These are phyloP conservation scores for Saccharomyces pastorianus DNA, from an alignment of 1,139 yeast genomes.

Conservation along the genomic window DNA sequence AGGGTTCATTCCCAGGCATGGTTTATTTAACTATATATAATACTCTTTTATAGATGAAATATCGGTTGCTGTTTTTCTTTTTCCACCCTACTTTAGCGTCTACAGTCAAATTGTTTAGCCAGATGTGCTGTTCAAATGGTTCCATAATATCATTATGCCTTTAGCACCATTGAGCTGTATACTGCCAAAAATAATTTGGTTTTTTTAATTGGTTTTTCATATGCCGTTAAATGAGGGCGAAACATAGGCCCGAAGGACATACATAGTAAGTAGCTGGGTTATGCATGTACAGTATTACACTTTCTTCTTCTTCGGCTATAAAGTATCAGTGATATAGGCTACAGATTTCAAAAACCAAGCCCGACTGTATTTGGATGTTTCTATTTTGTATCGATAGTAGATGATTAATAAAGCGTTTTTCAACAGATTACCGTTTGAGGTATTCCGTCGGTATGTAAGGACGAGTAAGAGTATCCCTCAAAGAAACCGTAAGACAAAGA, in stretches of 20 bases:
- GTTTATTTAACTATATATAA: not conserved
- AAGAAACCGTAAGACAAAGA: not conserved
- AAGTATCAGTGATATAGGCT: too few relatives aligned
- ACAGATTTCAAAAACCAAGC: not conserved
- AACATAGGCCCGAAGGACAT: not conserved
- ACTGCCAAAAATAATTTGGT: not conserved
- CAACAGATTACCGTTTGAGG: conserved; percentile 1
- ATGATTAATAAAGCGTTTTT: not conserved
- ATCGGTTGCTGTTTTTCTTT: not conserved
- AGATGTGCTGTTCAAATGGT: not conserved
- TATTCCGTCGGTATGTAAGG: not conserved
- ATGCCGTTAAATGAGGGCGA: not conserved
- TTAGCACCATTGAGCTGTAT: not conserved
- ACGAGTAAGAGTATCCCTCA: not conserved
- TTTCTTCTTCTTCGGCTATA: not conserved
- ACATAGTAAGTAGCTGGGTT: not conserved
- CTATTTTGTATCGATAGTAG: not conserved
- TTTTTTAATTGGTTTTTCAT: not conserved
- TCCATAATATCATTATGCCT: not conserved
- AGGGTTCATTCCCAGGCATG: not conserved
- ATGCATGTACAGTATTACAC: not conserved
- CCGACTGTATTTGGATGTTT: not conserved
- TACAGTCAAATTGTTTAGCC: not conserved
- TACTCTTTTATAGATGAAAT: not conserved
- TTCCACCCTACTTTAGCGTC: not conserved